Conservation (phyloP, 208 protist species). For the Tritrichomonas musculus region DNA sequence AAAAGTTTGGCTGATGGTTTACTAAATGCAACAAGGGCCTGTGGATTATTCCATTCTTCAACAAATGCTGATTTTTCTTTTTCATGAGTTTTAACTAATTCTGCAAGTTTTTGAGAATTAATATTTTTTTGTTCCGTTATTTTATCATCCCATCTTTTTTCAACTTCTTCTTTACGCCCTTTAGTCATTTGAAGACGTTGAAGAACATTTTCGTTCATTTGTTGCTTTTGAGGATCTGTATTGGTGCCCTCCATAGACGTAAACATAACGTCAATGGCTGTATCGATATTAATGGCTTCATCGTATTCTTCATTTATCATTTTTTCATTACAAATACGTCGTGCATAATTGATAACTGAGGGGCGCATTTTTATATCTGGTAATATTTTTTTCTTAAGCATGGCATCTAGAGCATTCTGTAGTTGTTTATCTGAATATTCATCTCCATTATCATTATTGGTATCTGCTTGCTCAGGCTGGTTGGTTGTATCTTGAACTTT, state of each 20-base stretch:
- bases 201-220: neutral
- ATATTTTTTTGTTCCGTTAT: neutral
- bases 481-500: neutral
- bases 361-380: neutral
- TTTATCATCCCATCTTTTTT: neutral
- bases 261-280: neutral
- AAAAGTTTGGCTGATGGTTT: neutral
- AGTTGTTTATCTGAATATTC: neutral
- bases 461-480: neutral
- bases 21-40: neutral
- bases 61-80: neutral
- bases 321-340: neutral
- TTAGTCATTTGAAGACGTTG: neutral
- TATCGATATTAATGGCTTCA: neutral
- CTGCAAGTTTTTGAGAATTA: neutral
- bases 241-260: neutral
- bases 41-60: neutral
- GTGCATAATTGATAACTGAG: neutral
- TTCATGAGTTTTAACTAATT: neutral
- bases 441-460: neutral
- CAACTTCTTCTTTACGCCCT: neutral
- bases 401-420: neutral
- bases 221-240: neutral
- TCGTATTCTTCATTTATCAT: neutral
- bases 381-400: neutral